phyloP scores from a whole-genome alignment of 768 basidiomycete species.

The Psilocybe azurescens region DNA sequence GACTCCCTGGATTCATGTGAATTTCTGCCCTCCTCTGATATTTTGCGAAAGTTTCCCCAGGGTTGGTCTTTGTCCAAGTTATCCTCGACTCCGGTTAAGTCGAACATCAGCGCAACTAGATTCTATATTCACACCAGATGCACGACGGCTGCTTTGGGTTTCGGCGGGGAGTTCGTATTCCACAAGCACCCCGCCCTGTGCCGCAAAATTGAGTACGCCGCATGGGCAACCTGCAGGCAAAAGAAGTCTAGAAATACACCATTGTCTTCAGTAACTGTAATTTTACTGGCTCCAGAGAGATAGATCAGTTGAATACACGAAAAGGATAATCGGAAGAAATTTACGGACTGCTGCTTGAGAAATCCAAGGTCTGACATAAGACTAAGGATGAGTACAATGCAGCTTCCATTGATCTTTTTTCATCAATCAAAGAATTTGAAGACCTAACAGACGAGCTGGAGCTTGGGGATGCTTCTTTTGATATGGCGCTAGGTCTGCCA shows the following conservation, averaged over 20 bases:
- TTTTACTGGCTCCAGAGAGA: neutral
- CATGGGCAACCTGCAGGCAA: constrained; percentile 17
- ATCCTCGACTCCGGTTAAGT: neutral
- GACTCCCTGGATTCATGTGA: neutral
- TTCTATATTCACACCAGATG: neutral
- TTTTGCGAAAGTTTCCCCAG: neutral
- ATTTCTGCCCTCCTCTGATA: neutral
- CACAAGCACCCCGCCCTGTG: constrained; percentile 6
- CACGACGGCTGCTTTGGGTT: neutral
- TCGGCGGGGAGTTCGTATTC: neutral
- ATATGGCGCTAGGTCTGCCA: neutral
- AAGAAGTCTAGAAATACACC: constrained; percentile 13
- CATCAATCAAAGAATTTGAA: neutral
- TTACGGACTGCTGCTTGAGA: constrained; percentile 5
- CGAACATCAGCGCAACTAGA: neutral
- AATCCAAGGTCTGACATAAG: constrained; percentile 10
- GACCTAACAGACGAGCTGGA: neutral
- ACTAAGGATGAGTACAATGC: neutral
- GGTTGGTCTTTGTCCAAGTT: neutral
- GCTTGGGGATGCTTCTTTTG: neutral
- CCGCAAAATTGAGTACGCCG: constrained; percentile 19
- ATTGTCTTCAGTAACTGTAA: constrained; percentile 3
- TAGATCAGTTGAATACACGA: neutral
- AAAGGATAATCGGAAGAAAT: neutral
- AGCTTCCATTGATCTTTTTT: neutral